Evolutionary conservation across 225 moss, liverwort and hornwort genomes (phyloP), one percentile per base, ranked within the genome.

Genomic region (Marchantia paleacea): DNA sequence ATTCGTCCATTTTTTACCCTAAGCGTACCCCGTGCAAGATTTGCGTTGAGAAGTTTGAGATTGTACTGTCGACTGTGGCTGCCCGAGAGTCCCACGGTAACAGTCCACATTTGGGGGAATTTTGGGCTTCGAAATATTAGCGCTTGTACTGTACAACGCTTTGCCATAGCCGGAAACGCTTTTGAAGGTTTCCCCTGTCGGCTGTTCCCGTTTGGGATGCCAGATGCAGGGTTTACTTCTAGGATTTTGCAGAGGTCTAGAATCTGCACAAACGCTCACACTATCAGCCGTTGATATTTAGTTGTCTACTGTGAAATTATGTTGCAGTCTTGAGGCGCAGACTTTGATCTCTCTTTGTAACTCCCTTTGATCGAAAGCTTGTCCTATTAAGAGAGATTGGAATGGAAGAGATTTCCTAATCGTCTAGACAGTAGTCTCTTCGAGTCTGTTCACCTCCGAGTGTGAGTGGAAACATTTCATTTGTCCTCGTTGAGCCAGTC

Each of bases 221-320:
- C 39, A 39, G 39, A 39, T 39, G 39, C 39, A 39, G 39, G 39
- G 39, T 39, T 39, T 39, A 39, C 3, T 39, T 58, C 12, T 18
- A 72, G 50, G 72, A 72, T 72, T 72, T 52, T 50, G 50, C 50
- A 51, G 72, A 72, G 72, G 72, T 52, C 52, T 72, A 72, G 50
- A n/a, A 26, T 66, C 26, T 66, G 11, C 66, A 14, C 14, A 11
- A 48, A 50, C 14, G 15, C 39, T 47, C 48, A 18, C 15, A 69
- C 48, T 69, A 7, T 48, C 48, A 70, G 48, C 48, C 70, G 20
- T 70, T 47, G 1, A 39, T 39, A 39, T 7, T 47, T 47, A 31
- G 12, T 18, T 39, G 14, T 69, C 14, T 7, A 47, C 18, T 7
- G 39, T 4, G 16, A 28, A 5, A 39, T 2, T 39, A 5, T 22